Evolutionary conservation across 2,329 filamentous ascomycete species (phyloP).

Genomic region (Sporothrix phasma): DNA sequence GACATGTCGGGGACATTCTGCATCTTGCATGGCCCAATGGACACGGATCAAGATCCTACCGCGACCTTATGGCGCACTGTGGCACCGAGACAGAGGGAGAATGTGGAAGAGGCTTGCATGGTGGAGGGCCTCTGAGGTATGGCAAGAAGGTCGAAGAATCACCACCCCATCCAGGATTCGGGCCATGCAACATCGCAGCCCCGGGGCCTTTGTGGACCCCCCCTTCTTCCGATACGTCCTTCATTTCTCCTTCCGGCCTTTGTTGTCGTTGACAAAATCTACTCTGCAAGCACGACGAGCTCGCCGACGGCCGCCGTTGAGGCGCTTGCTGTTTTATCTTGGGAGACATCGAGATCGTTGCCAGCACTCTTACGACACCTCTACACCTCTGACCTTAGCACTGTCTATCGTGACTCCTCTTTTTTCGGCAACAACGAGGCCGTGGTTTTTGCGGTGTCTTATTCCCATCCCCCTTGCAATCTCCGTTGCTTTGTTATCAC

Average conservation of each 20-base stretch:
- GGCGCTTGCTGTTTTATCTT: too few relatives aligned
- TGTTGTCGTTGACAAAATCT: too few relatives aligned
- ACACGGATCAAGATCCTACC: not conserved
- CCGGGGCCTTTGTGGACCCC: too few relatives aligned
- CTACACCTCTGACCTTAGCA: too few relatives aligned
- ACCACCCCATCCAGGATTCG: not conserved
- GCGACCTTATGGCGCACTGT: not conserved
- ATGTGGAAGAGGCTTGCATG: not conserved
- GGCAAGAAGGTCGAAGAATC: not conserved
- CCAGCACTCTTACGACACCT: too few relatives aligned
- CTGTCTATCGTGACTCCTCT: too few relatives aligned
- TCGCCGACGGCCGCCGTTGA: too few relatives aligned
- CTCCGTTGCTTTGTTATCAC: not conserved
- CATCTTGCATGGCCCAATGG: not conserved
- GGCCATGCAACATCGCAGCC: too few relatives aligned
- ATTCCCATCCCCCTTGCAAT: not conserved
- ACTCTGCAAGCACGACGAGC: too few relatives aligned
- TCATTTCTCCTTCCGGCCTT: not conserved
- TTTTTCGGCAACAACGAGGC: not conserved
- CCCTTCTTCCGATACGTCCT: not conserved
- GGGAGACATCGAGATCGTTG: too few relatives aligned
- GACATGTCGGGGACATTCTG: not conserved
- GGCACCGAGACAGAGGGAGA: not conserved
- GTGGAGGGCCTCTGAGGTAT: too few relatives aligned
- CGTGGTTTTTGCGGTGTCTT: not conserved